phyloP scores from a whole-genome alignment of 2,329 filamentous ascomycete species.

The Lizonia empirigonia region DNA sequence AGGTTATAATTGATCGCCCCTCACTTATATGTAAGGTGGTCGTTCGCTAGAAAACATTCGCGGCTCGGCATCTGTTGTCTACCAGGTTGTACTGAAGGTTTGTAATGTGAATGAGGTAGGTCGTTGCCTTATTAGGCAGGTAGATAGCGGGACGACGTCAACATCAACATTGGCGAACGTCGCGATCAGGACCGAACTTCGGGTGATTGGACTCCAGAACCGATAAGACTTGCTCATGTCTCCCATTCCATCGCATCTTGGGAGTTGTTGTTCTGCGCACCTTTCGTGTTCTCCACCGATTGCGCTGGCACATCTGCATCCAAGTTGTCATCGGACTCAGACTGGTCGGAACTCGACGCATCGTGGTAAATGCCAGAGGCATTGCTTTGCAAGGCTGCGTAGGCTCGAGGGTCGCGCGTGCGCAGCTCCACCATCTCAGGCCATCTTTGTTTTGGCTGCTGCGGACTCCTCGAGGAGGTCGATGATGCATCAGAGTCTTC shows the following conservation, averaged over 20 bases:
- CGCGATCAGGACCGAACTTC: background rate
- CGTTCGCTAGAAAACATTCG: conserved; percentile 14
- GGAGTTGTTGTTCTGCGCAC: background rate
- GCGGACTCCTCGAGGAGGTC: background rate
- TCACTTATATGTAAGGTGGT: conserved; percentile 1
- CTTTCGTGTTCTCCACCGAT: conserved; percentile 3
- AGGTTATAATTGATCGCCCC: conserved; percentile 1
- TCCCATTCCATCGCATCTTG: conserved; percentile 15
- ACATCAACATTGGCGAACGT: conserved; percentile 6
- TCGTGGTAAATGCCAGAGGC: background rate
- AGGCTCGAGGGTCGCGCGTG: conserved; percentile 25
- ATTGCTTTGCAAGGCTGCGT: conserved; percentile 30
- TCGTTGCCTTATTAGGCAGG: conserved; percentile 39
- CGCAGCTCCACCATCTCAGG: conserved; percentile 24
- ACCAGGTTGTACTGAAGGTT: conserved; percentile 18
- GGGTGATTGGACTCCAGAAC: background rate
- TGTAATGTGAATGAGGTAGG: conserved; percentile 28
- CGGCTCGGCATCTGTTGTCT: conserved; percentile 34
- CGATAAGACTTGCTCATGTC: background rate
- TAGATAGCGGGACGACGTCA: conserved; percentile 21
- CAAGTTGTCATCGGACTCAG: conserved; percentile 1
- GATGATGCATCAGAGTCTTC: conserved; percentile 7
- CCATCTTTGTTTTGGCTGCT: conserved; percentile 2
- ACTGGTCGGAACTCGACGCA: background rate
- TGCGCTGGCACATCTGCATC: conserved; percentile 13